Percentiles rank a stretch among this genome's conserved stretches.
These are phyloP conservation scores for Phylloporus sp. DNA, from an alignment of 768 basidiomycete genomes.

Conservation along the genomic window DNA sequence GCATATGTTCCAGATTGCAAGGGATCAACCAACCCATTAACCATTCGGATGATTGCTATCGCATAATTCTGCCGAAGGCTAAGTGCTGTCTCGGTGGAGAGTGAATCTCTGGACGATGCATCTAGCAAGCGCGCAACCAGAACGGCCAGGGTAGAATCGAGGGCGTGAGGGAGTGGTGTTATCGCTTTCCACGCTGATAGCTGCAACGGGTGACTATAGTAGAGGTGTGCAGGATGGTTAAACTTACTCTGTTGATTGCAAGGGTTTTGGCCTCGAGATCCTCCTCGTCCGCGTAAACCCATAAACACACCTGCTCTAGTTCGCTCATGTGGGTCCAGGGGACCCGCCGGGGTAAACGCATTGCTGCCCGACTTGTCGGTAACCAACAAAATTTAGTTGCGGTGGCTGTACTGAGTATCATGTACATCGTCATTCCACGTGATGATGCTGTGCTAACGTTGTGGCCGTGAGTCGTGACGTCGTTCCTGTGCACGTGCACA, in stretches of 20 bases:
- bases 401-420: neutral
- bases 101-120: slow-evolving; percentile 15
- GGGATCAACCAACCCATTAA: slow-evolving; percentile 95
- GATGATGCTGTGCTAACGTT: too few relatives aligned
- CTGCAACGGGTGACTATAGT: slow-evolving; percentile 35
- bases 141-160: slow-evolving; percentile 68
- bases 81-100: slow-evolving; percentile 36
- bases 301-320: slow-evolving; percentile 70
- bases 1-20: slow-evolving; percentile 88
- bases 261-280: slow-evolving; percentile 50
- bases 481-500: neutral
- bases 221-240: neutral
- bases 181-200: slow-evolving; percentile 77
- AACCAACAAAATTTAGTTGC: too few relatives aligned
- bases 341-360: slow-evolving; percentile 76
- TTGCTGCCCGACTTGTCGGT: slow-evolving; percentile 28
- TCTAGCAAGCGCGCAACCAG: slow-evolving; percentile 62
- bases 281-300: slow-evolving; percentile 67
- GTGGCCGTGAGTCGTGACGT: neutral
- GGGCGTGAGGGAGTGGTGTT: slow-evolving; percentile 73
- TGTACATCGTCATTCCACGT: too few relatives aligned
- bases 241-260: slow-evolving; percentile 64
- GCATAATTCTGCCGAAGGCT: slow-evolving; percentile 75
- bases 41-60: slow-evolving; percentile 78
- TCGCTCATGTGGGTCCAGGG: slow-evolving; percentile 72